phyloP scores from a whole-genome alignment of 495 filamentous ascomycete genomes.

The Xylaria curta region DNA sequence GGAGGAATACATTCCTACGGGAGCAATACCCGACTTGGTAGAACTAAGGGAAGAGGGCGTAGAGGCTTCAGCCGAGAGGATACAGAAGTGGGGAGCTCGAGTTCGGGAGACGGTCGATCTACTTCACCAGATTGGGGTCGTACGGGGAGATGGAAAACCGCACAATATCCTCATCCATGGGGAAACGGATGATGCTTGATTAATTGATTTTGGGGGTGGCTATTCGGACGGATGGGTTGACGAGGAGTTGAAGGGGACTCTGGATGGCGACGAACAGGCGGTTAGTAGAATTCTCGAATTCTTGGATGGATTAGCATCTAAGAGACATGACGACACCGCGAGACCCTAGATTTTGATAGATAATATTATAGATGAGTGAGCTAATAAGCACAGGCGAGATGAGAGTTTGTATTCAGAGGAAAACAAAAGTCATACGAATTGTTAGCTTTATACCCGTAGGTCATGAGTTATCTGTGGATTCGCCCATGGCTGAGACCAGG shows the following conservation, averaged over 20 bases:
- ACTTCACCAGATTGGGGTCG: slow-evolving; percentile 15
- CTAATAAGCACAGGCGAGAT: too few relatives aligned
- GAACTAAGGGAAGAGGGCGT: slow-evolving; percentile 24
- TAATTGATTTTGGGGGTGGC: slow-evolving; percentile 10
- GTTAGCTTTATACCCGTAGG: too few relatives aligned
- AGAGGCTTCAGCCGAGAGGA: slow-evolving; percentile 15
- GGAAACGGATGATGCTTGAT: slow-evolving; percentile 26
- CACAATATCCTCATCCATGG: slow-evolving; percentile 24
- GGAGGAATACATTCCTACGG: slow-evolving; percentile 25
- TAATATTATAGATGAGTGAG: too few relatives aligned
- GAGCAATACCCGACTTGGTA: neutral
- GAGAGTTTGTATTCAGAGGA: too few relatives aligned
- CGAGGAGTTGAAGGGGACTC: slow-evolving; percentile 19
- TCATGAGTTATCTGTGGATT: neutral
- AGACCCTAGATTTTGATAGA: too few relatives aligned
- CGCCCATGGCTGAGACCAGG: neutral
- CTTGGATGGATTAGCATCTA: neutral
- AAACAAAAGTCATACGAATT: too few relatives aligned
- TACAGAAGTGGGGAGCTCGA: too few relatives aligned
- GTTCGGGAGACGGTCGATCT: neutral
- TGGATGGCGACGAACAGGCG: slow-evolving; percentile 10
- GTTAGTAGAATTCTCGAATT: slow-evolving; percentile 17
- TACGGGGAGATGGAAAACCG: slow-evolving; percentile 24
- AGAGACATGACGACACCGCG: too few relatives aligned
- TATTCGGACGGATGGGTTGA: slow-evolving; percentile 9